Conservation (phyloP, 73 alveolate species). For the Tetrahymena thermophila region DNA sequence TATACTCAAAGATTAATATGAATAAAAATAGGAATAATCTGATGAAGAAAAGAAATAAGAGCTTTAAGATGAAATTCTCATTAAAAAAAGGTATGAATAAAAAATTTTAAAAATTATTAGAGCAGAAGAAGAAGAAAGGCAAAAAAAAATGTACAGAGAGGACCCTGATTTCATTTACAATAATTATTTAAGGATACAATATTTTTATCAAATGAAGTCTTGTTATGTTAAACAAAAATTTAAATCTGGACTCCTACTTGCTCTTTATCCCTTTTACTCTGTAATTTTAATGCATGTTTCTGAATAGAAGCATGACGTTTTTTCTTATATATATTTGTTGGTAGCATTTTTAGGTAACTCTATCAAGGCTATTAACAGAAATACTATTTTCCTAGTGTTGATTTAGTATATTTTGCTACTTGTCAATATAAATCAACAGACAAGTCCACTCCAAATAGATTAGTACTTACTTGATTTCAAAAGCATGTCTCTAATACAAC, state of each 20-base stretch:
- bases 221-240: background rate
- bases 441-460: background rate
- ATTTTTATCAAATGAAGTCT: background rate
- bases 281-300: background rate
- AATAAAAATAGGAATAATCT: background rate
- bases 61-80: background rate
- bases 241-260: background rate
- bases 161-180: background rate
- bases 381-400: background rate
- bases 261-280: background rate
- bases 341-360: background rate
- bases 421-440: background rate
- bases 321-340: background rate
- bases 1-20: background rate
- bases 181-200: background rate
- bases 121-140: background rate
- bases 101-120: background rate
- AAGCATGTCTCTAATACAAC: background rate
- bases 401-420: background rate
- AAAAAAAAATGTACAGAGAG: background rate
- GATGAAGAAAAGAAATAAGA: background rate
- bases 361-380: background rate
- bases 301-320: background rate
- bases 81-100: background rate
- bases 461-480: background rate